phyloP scores from a whole-genome alignment of 2,329 filamentous ascomycete genomes.

The Blastomyces parvus region DNA sequence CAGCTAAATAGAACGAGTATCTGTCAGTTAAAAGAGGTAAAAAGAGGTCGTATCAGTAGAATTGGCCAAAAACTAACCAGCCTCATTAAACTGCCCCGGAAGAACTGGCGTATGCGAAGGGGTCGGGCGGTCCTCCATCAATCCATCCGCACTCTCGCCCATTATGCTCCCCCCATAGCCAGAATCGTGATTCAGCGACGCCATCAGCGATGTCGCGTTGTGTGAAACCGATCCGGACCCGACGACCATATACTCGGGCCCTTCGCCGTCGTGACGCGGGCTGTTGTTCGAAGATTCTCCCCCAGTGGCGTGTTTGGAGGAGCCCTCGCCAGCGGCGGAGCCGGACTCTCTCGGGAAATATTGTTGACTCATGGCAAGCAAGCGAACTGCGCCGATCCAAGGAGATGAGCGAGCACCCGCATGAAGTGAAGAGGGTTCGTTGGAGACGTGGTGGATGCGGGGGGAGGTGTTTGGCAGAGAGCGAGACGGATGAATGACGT shows the following conservation, averaged over 20 bases:
- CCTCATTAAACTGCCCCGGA: constrained; percentile 39
- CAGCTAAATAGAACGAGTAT: constrained; percentile 34
- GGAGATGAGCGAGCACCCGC: neutral
- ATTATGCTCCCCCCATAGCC: constrained; percentile 78
- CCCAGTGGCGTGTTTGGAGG: constrained; percentile 24
- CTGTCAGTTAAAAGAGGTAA: constrained; percentile 13
- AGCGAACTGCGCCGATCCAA: constrained; percentile 6
- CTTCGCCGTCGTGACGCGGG: constrained; percentile 6
- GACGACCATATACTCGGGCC: constrained; percentile 75
- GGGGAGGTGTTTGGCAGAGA: too few relatives aligned
- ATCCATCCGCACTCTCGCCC: constrained; percentile 48
- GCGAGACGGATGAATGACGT: too few relatives aligned
- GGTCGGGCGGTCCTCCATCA: constrained; percentile 50
- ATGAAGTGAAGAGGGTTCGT: neutral
- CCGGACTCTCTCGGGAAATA: constrained; percentile 29
- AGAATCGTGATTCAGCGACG: constrained; percentile 76
- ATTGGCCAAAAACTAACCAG: constrained; percentile 24
- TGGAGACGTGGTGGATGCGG: neutral
- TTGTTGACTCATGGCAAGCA: constrained; percentile 35
- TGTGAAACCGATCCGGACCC: constrained; percentile 72
- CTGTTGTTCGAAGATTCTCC: constrained; percentile 20
- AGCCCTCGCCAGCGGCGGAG: constrained; percentile 29
- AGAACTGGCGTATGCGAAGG: constrained; percentile 46
- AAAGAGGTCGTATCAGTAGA: constrained; percentile 1
- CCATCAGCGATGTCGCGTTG: constrained; percentile 69